These are phyloP conservation scores for Aspergillus transmontanensis DNA, from an alignment of 2,329 filamentous ascomycete species.

Conservation along the genomic window DNA sequence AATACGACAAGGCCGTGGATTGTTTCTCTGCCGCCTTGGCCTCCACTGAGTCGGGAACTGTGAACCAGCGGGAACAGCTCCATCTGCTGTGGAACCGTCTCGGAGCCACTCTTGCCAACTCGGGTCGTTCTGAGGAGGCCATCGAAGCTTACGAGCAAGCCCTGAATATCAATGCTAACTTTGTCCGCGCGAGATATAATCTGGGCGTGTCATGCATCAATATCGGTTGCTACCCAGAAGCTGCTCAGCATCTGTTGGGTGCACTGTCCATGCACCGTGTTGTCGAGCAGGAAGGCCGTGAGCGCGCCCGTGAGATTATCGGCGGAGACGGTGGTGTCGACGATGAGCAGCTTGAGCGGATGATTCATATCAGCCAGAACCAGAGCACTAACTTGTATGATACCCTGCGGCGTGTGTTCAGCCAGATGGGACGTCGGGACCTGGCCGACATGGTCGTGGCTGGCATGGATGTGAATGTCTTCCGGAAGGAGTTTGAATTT, in stretches of 20 bases:
- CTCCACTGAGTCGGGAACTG: slow-evolving; percentile 78
- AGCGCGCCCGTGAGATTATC: slow-evolving; percentile 81
- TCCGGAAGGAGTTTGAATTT: slow-evolving; percentile 91
- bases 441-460: slow-evolving; percentile 83
- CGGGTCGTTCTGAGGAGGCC: slow-evolving; percentile 88
- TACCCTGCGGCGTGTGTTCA: slow-evolving; percentile 91
- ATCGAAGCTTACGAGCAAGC: slow-evolving; percentile 96
- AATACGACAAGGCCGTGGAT: slow-evolving; percentile 98
- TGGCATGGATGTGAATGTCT: slow-evolving; percentile 87
- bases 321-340: slow-evolving; percentile 53
- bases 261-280: slow-evolving; percentile 95
- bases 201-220: slow-evolving; percentile 96
- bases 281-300: slow-evolving; percentile 81
- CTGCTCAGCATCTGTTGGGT: slow-evolving; percentile 87
- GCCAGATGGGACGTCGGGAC: slow-evolving; percentile 88
- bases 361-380: slow-evolving; percentile 80
- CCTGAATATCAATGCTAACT: slow-evolving; percentile 86
- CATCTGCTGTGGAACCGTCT: slow-evolving; percentile 97
- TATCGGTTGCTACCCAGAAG: slow-evolving; percentile 91
- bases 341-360: slow-evolving; percentile 78
- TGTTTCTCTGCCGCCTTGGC: slow-evolving; percentile 93
- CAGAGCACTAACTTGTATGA: slow-evolving; percentile 96
- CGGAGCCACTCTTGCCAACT: slow-evolving; percentile 93
- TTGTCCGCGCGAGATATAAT: slow-evolving; percentile 95
- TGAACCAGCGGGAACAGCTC: slow-evolving; percentile 81